Evolutionary conservation across 139 green algal species (phyloP).

Genomic region (Edaphochlamys debaryana): DNA sequence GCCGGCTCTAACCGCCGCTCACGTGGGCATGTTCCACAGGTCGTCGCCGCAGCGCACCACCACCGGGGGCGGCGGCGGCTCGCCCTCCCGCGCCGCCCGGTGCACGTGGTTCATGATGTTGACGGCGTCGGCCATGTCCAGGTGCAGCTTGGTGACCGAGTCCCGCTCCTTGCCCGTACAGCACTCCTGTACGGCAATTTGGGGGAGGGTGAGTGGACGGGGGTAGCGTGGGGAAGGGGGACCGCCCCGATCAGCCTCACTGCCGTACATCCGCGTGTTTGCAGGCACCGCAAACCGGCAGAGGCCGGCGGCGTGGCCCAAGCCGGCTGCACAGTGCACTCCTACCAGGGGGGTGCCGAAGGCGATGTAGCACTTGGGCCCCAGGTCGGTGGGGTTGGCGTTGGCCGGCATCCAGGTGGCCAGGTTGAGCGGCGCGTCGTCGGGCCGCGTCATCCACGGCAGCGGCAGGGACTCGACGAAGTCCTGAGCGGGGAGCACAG

Average conservation of each 20-base stretch:
- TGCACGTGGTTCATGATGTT: slow-evolving; percentile 50
- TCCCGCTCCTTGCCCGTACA: slow-evolving; percentile 74
- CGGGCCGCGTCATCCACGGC: slow-evolving; percentile 48
- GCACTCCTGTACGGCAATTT: slow-evolving; percentile 29
- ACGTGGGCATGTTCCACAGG: background rate
- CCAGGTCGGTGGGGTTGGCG: slow-evolving; percentile 61
- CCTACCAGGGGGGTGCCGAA: slow-evolving; percentile 40
- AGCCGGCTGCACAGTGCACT: too few relatives aligned
- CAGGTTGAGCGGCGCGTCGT: slow-evolving; percentile 59
- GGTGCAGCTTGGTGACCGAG: slow-evolving; percentile 92
- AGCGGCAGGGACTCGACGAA: slow-evolving; percentile 41
- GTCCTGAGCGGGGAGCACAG: background rate
- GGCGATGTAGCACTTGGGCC: slow-evolving; percentile 67
- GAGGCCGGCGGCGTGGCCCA: background rate
- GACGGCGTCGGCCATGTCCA: slow-evolving; percentile 79
- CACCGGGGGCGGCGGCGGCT: background rate
- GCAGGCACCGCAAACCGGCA: background rate
- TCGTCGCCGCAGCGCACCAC: slow-evolving; percentile 10
- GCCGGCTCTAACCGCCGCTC: background rate
- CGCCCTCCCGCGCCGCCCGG: too few relatives aligned
- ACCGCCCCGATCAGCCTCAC: too few relatives aligned
- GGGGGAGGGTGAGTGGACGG: background rate
- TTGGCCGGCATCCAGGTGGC: slow-evolving; percentile 37
- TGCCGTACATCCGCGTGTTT: background rate
- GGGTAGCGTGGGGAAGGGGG: too few relatives aligned